Evolutionary conservation across 1,284 basidiomycete genomes (phyloP), one percentile per base, ranked within the genome.

Genomic region (Inonotus obliquus): DNA sequence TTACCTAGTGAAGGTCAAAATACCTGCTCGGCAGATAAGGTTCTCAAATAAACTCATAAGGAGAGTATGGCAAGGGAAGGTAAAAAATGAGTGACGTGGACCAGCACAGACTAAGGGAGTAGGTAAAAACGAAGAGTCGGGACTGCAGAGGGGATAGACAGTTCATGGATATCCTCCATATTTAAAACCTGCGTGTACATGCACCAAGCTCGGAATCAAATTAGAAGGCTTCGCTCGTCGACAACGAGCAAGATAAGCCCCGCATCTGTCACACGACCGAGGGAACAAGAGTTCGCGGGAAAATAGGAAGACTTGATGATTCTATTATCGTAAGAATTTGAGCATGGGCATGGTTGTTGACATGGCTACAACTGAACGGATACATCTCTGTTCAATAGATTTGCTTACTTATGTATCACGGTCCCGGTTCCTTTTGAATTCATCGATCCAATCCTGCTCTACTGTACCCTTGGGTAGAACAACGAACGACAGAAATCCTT

Each of bases 371-470:
- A 54, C n/a, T 54, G n/a, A 19, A 52, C 35, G 51, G 54, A 47
- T 54, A 54, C 59, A 60, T 52, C 35, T 51, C 25, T 49, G 7
- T 54, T 44, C 7, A 23, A 45, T 41, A 32, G 41, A 45, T 54
- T 45, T 44, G 27, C 27, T 21, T 32, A 32, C 23, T 54, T 51
- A 63, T 23, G 19, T 11, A 41, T 17, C 45, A 14, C 45, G 57
- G 39, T 59, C 57, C 39, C 54, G 59, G 32, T 25, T 55, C 17
- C 44, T 80, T 77, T 98, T 98, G 78, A 87, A 96, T 63, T 92
- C 86, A n/a, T 89, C 86, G 29, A 98, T 83, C 95, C 96, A 98
- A 65, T 82, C 83, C 71, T 84, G 81, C 72, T 97, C 94, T 60
- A 83, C 82, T n/a, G 79, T 78, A 0, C 94, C 94, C 72, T 87